Percentiles rank a stretch among this genome's conserved stretches.
Conservation (phyloP, 345 rosid genomes). For the Diplotaxis tenuifolia region DNA sequence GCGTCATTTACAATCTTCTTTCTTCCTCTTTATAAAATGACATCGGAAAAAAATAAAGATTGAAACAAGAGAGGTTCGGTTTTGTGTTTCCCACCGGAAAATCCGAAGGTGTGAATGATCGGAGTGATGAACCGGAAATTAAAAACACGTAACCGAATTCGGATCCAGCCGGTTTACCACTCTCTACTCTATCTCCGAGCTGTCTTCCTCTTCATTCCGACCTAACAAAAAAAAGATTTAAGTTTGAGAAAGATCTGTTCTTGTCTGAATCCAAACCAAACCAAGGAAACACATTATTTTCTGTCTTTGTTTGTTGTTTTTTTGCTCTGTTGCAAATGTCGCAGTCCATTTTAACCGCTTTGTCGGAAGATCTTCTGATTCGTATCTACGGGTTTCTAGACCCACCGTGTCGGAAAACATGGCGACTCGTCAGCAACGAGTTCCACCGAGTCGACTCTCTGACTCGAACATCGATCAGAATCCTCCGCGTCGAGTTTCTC, state of each 20-base stretch:
- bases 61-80: background rate
- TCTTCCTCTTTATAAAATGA: background rate
- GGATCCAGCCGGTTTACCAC: constrained; percentile 49
- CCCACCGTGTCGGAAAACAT: constrained; percentile 54
- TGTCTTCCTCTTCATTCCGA: constrained; percentile 78
- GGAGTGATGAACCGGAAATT: constrained; percentile 47
- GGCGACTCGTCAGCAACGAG: constrained; percentile 75
- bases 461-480: constrained; percentile 51
- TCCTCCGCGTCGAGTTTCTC: constrained; percentile 70
- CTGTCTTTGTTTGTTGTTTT: background rate
- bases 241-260: background rate
- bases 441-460: constrained; percentile 66
- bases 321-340: constrained; percentile 32
- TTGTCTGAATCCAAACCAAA: background rate
- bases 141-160: constrained; percentile 19
- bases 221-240: constrained; percentile 33
- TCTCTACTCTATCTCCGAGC: constrained; percentile 68
- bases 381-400: constrained; percentile 49
- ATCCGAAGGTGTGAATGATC: constrained; percentile 18
- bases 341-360: constrained; percentile 37
- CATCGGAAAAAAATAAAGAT: background rate
- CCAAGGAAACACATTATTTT: background rate
- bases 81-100: constrained; percentile 14
- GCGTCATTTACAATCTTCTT: constrained; percentile 1
- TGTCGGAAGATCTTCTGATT: constrained; percentile 74